phyloP scores from a whole-genome alignment of 352 stramenopile species.

The Phytopythium delawarense region DNA sequence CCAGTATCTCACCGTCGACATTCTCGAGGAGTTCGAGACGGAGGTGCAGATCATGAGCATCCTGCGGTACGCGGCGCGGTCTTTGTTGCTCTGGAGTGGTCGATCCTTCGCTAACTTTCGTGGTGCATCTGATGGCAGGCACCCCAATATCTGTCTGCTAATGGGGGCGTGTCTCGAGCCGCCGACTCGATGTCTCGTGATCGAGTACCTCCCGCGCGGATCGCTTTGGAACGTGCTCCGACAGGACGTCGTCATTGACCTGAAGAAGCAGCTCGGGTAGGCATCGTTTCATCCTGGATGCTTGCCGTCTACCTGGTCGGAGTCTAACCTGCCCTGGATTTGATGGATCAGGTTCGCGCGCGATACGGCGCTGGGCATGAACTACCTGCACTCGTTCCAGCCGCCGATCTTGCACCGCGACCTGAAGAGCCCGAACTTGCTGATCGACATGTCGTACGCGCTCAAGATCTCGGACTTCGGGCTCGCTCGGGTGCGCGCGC shows the following conservation, averaged over 20 bases:
- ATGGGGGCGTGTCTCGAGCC: slow-evolving; percentile 82
- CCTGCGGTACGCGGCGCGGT: slow-evolving; percentile 42
- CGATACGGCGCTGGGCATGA: slow-evolving; percentile 83
- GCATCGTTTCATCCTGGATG: slow-evolving; percentile 7
- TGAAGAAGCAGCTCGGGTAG: slow-evolving; percentile 67
- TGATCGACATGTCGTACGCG: slow-evolving; percentile 71
- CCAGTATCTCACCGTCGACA: slow-evolving; percentile 78
- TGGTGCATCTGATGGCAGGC: slow-evolving; percentile 20
- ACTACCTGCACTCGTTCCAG: slow-evolving; percentile 86
- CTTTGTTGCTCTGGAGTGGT: slow-evolving; percentile 1
- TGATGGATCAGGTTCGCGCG: slow-evolving; percentile 48
- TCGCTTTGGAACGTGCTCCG: slow-evolving; percentile 86
- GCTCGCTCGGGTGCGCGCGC: slow-evolving; percentile 68
- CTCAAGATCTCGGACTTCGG: slow-evolving; percentile 91
- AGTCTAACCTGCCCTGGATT: not conserved
- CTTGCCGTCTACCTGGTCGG: not conserved
- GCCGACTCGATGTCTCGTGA: slow-evolving; percentile 78
- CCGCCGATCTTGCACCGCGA: slow-evolving; percentile 84
- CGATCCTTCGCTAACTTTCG: slow-evolving; percentile 1
- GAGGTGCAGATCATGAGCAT: slow-evolving; percentile 91
- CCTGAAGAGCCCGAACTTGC: slow-evolving; percentile 83
- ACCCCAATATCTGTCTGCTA: slow-evolving; percentile 84
- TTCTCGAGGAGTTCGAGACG: slow-evolving; percentile 84
- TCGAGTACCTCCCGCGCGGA: slow-evolving; percentile 77
- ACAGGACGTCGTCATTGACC: slow-evolving; percentile 69